These are phyloP conservation scores for Lentithecium fluviatile DNA, from an alignment of 495 filamentous ascomycete species.

Conservation along the genomic window DNA sequence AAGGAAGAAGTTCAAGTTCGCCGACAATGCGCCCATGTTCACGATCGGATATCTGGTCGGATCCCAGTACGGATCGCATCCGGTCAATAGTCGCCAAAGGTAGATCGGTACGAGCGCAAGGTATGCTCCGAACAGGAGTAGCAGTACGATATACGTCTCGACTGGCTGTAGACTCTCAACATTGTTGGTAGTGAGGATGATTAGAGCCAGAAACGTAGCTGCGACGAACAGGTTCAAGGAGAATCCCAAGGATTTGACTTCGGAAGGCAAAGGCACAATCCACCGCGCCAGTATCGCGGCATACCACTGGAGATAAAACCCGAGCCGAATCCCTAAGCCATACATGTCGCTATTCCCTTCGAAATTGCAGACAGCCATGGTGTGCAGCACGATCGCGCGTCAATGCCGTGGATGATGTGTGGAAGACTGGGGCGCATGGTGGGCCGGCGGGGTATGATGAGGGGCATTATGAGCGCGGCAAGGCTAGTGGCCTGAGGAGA, in stretches of 20 bases:
- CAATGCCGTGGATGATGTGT: background rate
- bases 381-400: background rate
- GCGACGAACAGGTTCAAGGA: conserved; percentile 28
- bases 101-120: conserved; percentile 41
- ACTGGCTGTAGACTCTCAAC: conserved; percentile 18
- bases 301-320: conserved; percentile 35
- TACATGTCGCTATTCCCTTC: conserved; percentile 33
- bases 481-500: background rate
- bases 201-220: conserved; percentile 31
- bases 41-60: conserved; percentile 30
- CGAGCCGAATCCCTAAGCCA: conserved; percentile 34
- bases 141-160: conserved; percentile 41
- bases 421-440: background rate
- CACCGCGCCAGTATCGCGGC: conserved; percentile 33
- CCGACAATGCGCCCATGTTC: background rate
- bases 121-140: conserved; percentile 43
- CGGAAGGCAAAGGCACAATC: conserved; percentile 27
- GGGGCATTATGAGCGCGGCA: background rate
- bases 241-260: conserved; percentile 25
- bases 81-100: conserved; percentile 39
- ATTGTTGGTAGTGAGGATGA: conserved; percentile 24
- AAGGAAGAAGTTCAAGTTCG: conserved; percentile 32
- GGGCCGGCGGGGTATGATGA: background rate
- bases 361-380: conserved; percentile 27
- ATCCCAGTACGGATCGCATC: conserved; percentile 38